Evolutionary conservation across 2,329 filamentous ascomycete genomes (phyloP), one percentile per base, ranked within the genome.

Genomic region (Fusarium floridanum): DNA sequence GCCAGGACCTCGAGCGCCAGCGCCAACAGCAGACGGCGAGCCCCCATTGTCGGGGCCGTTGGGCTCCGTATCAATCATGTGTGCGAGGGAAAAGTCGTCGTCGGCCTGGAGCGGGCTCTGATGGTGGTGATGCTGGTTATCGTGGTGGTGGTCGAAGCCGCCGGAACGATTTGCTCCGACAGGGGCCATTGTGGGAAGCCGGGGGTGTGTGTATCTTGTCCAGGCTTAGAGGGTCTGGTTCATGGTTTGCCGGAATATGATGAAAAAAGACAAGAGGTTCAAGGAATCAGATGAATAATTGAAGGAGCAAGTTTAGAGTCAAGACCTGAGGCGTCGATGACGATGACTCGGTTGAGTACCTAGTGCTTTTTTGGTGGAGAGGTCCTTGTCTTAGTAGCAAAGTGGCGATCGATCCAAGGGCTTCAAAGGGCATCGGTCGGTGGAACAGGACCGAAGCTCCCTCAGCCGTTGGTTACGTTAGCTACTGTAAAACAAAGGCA

Each of bases 11-110:
- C 45, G 37, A 3, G 29, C 60, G 55, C 64, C 45, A 17, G 17
- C 65, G 64, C 80, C 68, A 6, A 65, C 39, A 6, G 59, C 57
- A 10, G 64, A 72, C 64, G 64, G 57, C 56, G 67, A 64, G 24
- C 60, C 66, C 6, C 67, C 61, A 59, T 62, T 64, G 62, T 66
- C 75, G 27, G 57, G 57, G 0, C 66, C 56, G 17, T 76, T 64
- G 27, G 68, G 61, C 50, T 76, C 74, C 14, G 71, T 53, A 53
- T 79, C 76, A 59, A 77, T 68, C 66, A 82, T 77, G 53, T 77
- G 77, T 48, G 80, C 73, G 72, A 82, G 77, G 27, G 76, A 75
- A 36, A 78, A 78, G 24, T 80, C 77, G 71, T 82, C 79, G 59
- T 75, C 76, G 39, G 77, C 76, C 56, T 78, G 74, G 32, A 76